Evolutionary conservation across 2,329 filamentous ascomycete genomes (phyloP), one percentile per base, ranked within the genome.

Genomic region (Rhynchosporium graminicola): DNA sequence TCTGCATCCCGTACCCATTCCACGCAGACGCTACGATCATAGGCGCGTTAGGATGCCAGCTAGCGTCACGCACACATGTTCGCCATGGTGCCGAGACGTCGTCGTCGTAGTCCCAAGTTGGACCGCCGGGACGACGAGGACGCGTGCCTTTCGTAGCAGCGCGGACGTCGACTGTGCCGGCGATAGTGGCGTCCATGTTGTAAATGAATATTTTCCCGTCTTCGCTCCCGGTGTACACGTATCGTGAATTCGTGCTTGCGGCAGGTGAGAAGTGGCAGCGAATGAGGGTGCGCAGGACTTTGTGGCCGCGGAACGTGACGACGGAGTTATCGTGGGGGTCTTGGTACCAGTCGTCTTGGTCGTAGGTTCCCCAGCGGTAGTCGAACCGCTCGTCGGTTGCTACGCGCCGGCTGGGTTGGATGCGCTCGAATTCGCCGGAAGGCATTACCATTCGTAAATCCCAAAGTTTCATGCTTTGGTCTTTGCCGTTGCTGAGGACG

Each of bases 391-490:
- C 85, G 20, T 71, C 67, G 29, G 74, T 74, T 28, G 75, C 75
- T 0, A 83, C 85, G 70, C 84, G 80, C 46, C 79, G 76, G n/a
- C 79, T 77, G 4, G 83, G 81, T 64, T 87, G 80, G 59, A 87
- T 77, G 38, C 80, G 76, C 51, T 82, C 79, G 63, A 86, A 90
- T 58, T 82, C 79, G 40, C 87, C 82, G 0, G 89, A 88, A 4
- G 87, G 87, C 80, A 95, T 90, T 82, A 92, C 94, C 82, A 91
- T 96, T 57, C 94, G 83, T 61, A 97, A 75, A 75, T 99, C 95
- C 95, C 95, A 99, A 0, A 99, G 82, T 77, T 98, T 98, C 86
- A 96, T 96, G 47, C 88, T 94, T 76, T 98, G 95, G 73, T 99
- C 95, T 74, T 98, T 99, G 65, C 87, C 91, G 71, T 99, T 99